Conservation (phyloP, 495 filamentous ascomycete genomes). For the Neurospora sp. region DNA sequence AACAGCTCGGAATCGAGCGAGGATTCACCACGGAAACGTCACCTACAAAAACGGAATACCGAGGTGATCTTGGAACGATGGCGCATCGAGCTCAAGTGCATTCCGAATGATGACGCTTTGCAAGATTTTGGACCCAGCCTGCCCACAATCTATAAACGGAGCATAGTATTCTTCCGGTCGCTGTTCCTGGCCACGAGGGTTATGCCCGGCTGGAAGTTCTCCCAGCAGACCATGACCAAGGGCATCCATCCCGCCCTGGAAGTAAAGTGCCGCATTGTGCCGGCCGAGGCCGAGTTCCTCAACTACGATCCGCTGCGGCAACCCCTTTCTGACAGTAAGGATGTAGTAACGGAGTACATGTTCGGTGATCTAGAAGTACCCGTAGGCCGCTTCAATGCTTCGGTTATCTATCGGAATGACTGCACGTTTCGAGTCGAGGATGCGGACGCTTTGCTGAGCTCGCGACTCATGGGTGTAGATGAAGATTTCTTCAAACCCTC, state of each 20-base stretch:
- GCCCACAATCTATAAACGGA: conserved; percentile 90
- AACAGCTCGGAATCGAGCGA: conserved; percentile 50
- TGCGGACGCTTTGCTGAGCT: conserved; percentile 81
- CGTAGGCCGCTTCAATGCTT: conserved; percentile 69
- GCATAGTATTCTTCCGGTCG: conserved; percentile 85
- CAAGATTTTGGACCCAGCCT: conserved; percentile 61
- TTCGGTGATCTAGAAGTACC: conserved; percentile 79
- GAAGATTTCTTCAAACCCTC: conserved; percentile 79
- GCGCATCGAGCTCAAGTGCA: conserved; percentile 63
- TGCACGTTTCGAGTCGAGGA: conserved; percentile 89
- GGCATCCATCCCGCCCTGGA: conserved; percentile 52
- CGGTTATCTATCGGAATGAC: conserved; percentile 73
- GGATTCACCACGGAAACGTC: conserved; percentile 28
- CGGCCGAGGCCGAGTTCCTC: conserved; percentile 40
- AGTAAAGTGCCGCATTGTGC: conserved; percentile 68
- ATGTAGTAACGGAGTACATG: conserved; percentile 61
- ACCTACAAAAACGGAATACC: conserved; percentile 31
- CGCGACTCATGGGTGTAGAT: conserved; percentile 80
- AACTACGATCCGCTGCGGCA: conserved; percentile 56
- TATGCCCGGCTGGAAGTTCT: conserved; percentile 80
- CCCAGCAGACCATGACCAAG: conserved; percentile 58
- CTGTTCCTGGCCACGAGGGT: conserved; percentile 78
- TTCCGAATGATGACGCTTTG: conserved; percentile 32
- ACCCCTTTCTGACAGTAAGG: conserved; percentile 58
- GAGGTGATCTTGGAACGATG: conserved; percentile 86